Evolutionary conservation across 352 stramenopile genomes (phyloP), one percentile per base, ranked within the genome.

Genomic region (Pythium scleroteichum): DNA sequence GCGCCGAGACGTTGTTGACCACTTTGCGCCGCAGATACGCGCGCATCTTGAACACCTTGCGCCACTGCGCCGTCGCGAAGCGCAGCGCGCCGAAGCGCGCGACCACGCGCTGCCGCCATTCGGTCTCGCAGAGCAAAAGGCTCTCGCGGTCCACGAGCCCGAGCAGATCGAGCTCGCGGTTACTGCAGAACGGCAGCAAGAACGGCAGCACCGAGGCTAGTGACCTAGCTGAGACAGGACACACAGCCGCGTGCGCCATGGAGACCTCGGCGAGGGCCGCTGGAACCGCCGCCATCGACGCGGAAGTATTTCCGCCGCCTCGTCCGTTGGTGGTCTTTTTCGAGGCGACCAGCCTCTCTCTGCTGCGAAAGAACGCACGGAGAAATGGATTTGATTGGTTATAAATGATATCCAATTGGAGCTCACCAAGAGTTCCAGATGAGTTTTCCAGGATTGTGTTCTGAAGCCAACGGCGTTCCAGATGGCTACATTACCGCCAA

Each of bases 31-130:
- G 71, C 32, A 95, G 72, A 47, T 84, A 80, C n/a, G 68, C 64
- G 20, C 85, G 82, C 44, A 94, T 51, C 41, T 86, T 68, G 68
- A 82, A 90, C 59, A 75, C 84, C 23, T 77, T 79, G 26, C 83
- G 83, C 76, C 78, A 92, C 9, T 78, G 60, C 1, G 53, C 17
- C n/a, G 78, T 83, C 29, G 60, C 50, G 63, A 87, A 89, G 20
- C 79, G 78, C 19, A 81, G 52, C 12, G 76, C 53, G 6, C 83
- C 80, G 41, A 84, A 92, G 47, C 64, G 64, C 17, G 65, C 64
- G 20, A 82, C 54, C 13, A 86, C 73, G 16, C 83, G 82, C 27
- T 83, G 60, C 7, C 73, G 73, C 82, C 82, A 92, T 66, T 92
- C 82, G 42, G 56, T 51, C 51, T 92, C 81, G 42, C 83, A 88